Conservation (phyloP, 2,329 filamentous ascomycete species). For the Metarhizium brunneum region DNA sequence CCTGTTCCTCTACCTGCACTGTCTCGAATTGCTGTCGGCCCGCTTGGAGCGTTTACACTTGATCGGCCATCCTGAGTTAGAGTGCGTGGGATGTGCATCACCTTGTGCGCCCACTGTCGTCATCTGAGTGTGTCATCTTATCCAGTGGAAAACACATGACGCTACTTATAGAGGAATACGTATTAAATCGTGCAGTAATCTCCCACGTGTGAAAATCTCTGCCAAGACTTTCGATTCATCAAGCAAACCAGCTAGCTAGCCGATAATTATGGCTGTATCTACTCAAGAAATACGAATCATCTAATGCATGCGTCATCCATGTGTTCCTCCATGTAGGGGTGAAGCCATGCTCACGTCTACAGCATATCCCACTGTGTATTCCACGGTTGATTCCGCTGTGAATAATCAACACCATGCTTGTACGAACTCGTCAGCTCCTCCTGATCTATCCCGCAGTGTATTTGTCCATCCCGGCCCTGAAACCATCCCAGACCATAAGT, state of each 20-base stretch:
- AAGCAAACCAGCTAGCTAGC: too few species aligned
- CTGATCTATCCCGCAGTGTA: conserved; percentile 70
- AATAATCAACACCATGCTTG: conserved; percentile 49
- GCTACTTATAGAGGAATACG: too few species aligned
- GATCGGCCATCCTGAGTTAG: too few species aligned
- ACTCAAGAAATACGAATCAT: background rate
- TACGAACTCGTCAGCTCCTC: conserved; percentile 60
- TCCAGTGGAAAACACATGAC: background rate
- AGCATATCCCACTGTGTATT: conserved; percentile 30
- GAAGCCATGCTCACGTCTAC: conserved; percentile 5
- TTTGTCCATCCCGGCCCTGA: conserved; percentile 58
- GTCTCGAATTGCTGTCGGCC: background rate
- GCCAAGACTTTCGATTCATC: too few species aligned
- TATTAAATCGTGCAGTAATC: too few species aligned
- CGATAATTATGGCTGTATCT: too few species aligned
- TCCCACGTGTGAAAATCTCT: too few species aligned
- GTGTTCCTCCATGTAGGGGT: background rate
- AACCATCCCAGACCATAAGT: conserved; percentile 75
- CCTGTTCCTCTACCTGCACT: background rate
- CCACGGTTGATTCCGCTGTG: conserved; percentile 44
- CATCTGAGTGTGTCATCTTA: background rate
- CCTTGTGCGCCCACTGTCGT: background rate
- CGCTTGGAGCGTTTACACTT: background rate
- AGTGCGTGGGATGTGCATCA: background rate
- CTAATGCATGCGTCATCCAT: background rate